phyloP scores from a whole-genome alignment of 352 stramenopile genomes.

The Globisporangium camurandrum region DNA sequence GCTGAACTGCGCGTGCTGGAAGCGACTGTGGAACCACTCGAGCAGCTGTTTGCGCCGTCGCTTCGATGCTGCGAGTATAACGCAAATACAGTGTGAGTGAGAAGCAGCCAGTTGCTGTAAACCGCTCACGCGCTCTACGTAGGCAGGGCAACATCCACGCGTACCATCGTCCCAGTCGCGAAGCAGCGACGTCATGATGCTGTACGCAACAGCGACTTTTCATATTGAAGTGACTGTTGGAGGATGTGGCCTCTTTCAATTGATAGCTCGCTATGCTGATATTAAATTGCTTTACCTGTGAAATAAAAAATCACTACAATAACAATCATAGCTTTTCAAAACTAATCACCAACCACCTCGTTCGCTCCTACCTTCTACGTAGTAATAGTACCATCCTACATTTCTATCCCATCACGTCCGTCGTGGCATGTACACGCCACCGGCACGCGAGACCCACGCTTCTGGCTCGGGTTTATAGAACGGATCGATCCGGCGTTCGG shows the following conservation, averaged over 20 bases:
- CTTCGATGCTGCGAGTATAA: conserved; percentile 39
- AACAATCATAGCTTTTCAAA: too few relatives aligned
- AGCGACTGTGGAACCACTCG: conserved; percentile 35
- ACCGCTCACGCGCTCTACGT: neutral
- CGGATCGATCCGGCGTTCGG: conserved; percentile 43
- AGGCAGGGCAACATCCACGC: neutral
- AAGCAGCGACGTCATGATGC: conserved; percentile 32
- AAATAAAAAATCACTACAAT: too few relatives aligned
- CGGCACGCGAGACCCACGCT: conserved; percentile 65
- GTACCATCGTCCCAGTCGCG: conserved; percentile 68
- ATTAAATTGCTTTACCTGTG: too few relatives aligned
- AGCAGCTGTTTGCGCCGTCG: conserved; percentile 45
- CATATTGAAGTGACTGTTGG: too few relatives aligned
- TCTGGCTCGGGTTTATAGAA: conserved; percentile 64
- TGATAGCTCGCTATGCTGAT: too few relatives aligned
- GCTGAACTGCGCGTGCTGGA: conserved; percentile 8
- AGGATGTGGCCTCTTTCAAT: too few relatives aligned
- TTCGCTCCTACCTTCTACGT: too few relatives aligned
- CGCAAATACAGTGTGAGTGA: too few relatives aligned
- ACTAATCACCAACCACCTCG: too few relatives aligned
- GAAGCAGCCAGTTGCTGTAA: too few relatives aligned
- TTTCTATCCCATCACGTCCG: conserved; percentile 8
- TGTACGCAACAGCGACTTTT: too few relatives aligned
- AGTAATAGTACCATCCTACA: too few relatives aligned
- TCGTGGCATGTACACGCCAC: conserved; percentile 68